phyloP scores from a whole-genome alignment of 108 stramenopile species.

The Pseudonitzschia multiseries region DNA sequence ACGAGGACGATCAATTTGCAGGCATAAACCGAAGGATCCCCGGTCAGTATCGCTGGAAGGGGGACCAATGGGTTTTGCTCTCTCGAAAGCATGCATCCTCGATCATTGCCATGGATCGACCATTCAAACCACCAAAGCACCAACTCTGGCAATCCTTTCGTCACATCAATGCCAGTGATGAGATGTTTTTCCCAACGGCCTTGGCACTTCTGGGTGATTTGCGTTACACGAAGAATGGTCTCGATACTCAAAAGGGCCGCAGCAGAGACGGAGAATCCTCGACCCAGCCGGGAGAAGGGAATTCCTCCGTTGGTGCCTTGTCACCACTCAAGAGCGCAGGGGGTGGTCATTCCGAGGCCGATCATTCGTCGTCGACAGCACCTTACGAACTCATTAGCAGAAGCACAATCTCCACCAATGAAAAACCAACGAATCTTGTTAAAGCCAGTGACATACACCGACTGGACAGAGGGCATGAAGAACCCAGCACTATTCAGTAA shows the following conservation, averaged over 20 bases:
- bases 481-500: slow-evolving; percentile 75
- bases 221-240: slow-evolving; percentile 26
- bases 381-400: background rate
- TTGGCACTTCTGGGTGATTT: slow-evolving; percentile 61
- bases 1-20: slow-evolving; percentile 85
- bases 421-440: slow-evolving; percentile 35
- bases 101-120: slow-evolving; percentile 48
- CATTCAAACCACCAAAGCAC: slow-evolving; percentile 42
- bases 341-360: background rate
- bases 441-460: slow-evolving; percentile 75
- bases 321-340: slow-evolving; percentile 10
- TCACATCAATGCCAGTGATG: slow-evolving; percentile 76
- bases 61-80: slow-evolving; percentile 86
- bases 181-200: slow-evolving; percentile 84
- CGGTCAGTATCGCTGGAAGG: slow-evolving; percentile 78
- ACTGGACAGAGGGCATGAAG: slow-evolving; percentile 76
- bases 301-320: background rate
- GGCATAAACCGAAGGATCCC: slow-evolving; percentile 64
- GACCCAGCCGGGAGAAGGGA: slow-evolving; percentile 6
- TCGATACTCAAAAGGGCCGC: slow-evolving; percentile 30
- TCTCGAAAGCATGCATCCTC: slow-evolving; percentile 59
- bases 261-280: background rate
- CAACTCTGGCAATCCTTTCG: slow-evolving; percentile 74
- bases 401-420: slow-evolving; percentile 20
- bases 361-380: background rate